Conservation (phyloP, 345 rosid genomes). For the Pugionium cornutum region DNA sequence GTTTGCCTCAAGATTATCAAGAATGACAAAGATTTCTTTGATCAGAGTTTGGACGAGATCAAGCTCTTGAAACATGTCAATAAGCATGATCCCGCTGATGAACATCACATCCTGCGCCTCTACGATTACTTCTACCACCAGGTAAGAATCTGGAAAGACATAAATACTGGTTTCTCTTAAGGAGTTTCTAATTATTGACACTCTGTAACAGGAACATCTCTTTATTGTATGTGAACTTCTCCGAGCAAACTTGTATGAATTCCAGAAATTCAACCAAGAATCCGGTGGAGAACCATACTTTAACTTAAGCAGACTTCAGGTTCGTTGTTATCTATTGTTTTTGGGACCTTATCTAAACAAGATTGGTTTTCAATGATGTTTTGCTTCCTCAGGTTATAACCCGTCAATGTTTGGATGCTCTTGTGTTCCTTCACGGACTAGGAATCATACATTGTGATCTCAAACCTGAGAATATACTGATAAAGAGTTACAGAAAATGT, state of each 20-base stretch:
- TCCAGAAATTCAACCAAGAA: conserved; percentile 85
- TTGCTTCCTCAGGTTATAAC: conserved; percentile 57
- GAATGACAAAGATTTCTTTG: conserved; percentile 96
- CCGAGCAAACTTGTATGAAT: conserved; percentile 80
- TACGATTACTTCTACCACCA: conserved; percentile 96
- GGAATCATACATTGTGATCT: conserved; percentile 97
- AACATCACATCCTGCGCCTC: conserved; percentile 80
- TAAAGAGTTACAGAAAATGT: conserved; percentile 78
- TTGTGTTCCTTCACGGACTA: conserved; percentile 73
- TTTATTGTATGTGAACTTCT: conserved; percentile 96
- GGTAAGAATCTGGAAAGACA: conserved; percentile 38
- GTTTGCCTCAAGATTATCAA: conserved; percentile 95
- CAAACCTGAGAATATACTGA: conserved; percentile 88
- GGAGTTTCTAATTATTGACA: conserved; percentile 1
- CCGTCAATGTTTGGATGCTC: conserved; percentile 89
- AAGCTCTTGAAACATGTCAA: conserved; percentile 88
- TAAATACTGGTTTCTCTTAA: background rate
- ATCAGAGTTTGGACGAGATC: conserved; percentile 96
- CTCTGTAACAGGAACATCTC: conserved; percentile 71
- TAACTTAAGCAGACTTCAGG: conserved; percentile 75
- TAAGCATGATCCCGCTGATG: conserved; percentile 83
- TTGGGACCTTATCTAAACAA: too few relatives aligned
- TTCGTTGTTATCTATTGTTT: conserved; percentile 33
- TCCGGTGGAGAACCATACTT: conserved; percentile 81
- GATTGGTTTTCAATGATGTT: background rate